phyloP scores from a whole-genome alignment of 139 green algal species.

The Chlorella sp. region DNA sequence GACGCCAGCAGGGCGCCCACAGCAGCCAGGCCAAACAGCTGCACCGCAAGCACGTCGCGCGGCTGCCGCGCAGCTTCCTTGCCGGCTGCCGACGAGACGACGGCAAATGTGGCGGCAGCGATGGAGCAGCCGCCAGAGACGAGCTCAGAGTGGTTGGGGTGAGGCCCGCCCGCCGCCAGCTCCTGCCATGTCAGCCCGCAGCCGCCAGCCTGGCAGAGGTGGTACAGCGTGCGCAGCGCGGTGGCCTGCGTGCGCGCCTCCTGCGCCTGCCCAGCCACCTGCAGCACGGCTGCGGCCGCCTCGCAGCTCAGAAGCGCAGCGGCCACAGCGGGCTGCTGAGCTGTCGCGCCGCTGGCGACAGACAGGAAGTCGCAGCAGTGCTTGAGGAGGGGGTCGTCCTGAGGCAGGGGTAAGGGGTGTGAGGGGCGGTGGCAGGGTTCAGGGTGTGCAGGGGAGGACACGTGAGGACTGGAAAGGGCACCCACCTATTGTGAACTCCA shows the following conservation, averaged over 20 bases:
- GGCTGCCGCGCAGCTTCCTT: background rate
- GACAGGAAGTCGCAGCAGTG: slow-evolving; percentile 26
- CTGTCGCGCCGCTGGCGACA: background rate
- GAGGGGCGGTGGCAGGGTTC: background rate
- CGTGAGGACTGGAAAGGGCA: background rate
- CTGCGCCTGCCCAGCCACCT: background rate
- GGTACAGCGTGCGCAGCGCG: slow-evolving; percentile 18
- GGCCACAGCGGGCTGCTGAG: background rate
- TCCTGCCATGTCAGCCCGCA: slow-evolving; percentile 26
- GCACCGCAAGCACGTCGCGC: background rate
- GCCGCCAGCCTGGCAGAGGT: slow-evolving; percentile 20
- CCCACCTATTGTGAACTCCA: background rate
- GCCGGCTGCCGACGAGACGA: background rate
- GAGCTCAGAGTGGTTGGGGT: background rate
- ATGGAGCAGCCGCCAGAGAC: background rate
- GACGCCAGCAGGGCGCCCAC: slow-evolving; percentile 11
- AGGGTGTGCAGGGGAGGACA: background rate
- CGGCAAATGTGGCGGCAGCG: background rate
- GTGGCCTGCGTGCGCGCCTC: slow-evolving; percentile 12
- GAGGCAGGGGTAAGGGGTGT: background rate
- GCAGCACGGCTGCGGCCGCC: slow-evolving; percentile 1
- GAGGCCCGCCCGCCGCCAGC: background rate
- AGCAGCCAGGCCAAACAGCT: slow-evolving; percentile 13
- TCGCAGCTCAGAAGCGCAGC: slow-evolving; percentile 21
- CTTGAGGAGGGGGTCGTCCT: slow-evolving; percentile 28